These are phyloP conservation scores for Brettanomyces nanus DNA, from an alignment of 805 yeast genomes.

Conservation along the genomic window DNA sequence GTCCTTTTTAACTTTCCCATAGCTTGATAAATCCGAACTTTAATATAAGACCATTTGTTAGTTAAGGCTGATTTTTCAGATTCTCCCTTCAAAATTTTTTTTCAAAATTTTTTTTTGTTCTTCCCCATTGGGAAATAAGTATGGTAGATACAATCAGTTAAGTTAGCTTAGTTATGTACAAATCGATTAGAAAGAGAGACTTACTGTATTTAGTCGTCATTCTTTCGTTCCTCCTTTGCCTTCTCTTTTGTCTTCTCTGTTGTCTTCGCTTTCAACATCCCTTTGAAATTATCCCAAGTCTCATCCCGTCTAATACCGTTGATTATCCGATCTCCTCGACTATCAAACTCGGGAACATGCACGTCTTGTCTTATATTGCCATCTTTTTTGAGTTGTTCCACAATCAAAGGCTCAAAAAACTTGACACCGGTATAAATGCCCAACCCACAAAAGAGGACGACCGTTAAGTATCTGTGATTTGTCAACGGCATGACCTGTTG, in stretches of 20 bases:
- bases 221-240: conserved; percentile 3
- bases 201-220: not conserved
- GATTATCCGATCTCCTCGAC: conserved; percentile 28
- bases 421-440: conserved; percentile 49
- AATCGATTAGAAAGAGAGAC: no score
- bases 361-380: conserved; percentile 58
- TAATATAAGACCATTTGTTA: not conserved
- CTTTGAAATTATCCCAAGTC: conserved; percentile 16
- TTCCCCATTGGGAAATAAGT: no score
- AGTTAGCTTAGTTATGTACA: no score
- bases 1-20: conserved; percentile 77
- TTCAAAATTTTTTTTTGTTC: no score
- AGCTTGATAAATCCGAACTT: not conserved
- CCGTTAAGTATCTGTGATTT: conserved; percentile 15
- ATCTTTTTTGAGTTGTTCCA: conserved; percentile 58
- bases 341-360: conserved; percentile 44
- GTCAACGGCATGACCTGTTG: not conserved
- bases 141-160: no score
- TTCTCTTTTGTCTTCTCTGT: conserved; percentile 7
- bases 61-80: not conserved
- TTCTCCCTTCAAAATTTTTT: no score
- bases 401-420: conserved; percentile 68
- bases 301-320: conserved; percentile 15
- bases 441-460: conserved; percentile 21
- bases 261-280: conserved; percentile 12